Conservation (phyloP, 208 protist genomes). For the Porcisia deanei region DNA sequence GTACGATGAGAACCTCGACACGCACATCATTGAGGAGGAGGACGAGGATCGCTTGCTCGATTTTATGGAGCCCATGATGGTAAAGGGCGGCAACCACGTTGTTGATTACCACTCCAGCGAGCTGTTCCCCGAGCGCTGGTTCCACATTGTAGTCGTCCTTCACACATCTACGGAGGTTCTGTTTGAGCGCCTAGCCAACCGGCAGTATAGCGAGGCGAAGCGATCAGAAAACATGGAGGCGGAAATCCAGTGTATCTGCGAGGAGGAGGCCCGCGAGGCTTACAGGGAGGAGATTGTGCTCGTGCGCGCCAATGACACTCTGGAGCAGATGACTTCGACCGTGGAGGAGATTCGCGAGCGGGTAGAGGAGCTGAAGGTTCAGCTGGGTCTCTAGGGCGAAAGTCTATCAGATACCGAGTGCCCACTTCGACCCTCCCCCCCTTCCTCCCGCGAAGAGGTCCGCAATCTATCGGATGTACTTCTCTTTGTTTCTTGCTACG, state of each 20-base stretch:
- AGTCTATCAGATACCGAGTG: not conserved
- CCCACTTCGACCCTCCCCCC: not conserved
- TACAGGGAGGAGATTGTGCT: conserved; percentile 93
- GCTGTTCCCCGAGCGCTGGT: conserved; percentile 98
- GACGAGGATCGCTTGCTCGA: conserved; percentile 92
- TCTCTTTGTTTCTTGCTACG: not conserved
- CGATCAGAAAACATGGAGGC: conserved; percentile 96
- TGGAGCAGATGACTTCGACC: conserved; percentile 94
- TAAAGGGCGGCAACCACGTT: conserved; percentile 84
- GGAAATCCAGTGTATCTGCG: conserved; percentile 97
- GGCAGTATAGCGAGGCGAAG: conserved; percentile 94
- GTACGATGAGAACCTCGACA: conserved; percentile 94
- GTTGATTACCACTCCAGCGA: conserved; percentile 97
- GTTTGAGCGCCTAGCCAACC: conserved; percentile 90
- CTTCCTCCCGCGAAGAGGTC: not conserved
- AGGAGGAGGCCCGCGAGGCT: conserved; percentile 94
- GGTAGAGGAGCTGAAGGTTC: conserved; percentile 51
- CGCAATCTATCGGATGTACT: not conserved
- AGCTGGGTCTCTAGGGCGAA: conserved; percentile 20
- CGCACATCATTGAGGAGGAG: conserved; percentile 95
- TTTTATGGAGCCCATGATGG: conserved; percentile 94
- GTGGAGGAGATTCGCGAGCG: conserved; percentile 67
- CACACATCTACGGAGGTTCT: conserved; percentile 89
- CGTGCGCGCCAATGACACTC: conserved; percentile 86
- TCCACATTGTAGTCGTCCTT: conserved; percentile 97